Conservation (phyloP, 176 grass and related monocot genomes). For the Eleusine coracana region DNA sequence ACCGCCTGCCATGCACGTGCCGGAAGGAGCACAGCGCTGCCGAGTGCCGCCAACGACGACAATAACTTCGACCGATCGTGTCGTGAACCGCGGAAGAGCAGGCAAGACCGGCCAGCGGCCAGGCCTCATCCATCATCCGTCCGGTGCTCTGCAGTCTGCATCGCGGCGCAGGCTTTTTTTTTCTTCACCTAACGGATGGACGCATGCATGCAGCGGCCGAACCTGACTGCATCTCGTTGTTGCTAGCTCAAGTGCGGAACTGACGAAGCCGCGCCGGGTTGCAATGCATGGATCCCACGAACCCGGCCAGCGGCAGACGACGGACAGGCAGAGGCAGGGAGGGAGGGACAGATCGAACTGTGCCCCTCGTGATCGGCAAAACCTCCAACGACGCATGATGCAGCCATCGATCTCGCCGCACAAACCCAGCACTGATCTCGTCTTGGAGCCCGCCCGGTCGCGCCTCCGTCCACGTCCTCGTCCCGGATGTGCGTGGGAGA, state of each 20-base stretch:
- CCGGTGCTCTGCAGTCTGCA: background rate
- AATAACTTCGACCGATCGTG: too few relatives aligned
- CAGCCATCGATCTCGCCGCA: background rate
- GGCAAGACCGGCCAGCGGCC: too few relatives aligned
- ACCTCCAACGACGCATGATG: slow-evolving; percentile 41
- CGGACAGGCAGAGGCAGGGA: background rate
- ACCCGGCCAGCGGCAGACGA: background rate
- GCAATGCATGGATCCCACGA: slow-evolving; percentile 37
- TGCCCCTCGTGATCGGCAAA: slow-evolving; percentile 88
- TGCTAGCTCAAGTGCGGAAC: background rate
- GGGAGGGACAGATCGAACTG: slow-evolving; percentile 50
- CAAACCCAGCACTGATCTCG: too few relatives aligned
- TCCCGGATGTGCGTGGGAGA: slow-evolving; percentile 62
- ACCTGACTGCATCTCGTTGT: slow-evolving; percentile 41
- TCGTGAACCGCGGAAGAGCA: too few relatives aligned
- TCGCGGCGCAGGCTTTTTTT: slow-evolving; percentile 12
- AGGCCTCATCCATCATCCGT: background rate
- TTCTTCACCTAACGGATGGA: slow-evolving; percentile 17
- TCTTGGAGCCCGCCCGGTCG: too few relatives aligned
- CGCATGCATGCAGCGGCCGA: slow-evolving; percentile 5
- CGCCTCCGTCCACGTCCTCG: slow-evolving; percentile 12
- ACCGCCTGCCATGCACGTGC: too few relatives aligned
- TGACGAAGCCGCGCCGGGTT: too few relatives aligned
- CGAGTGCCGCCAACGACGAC: too few relatives aligned
- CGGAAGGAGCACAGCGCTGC: too few relatives aligned